Percentiles rank a stretch among this genome's conserved stretches.
These are phyloP conservation scores for Smallanthus sonchifolius DNA, from an alignment of 129 eudicot genomes.

Conservation along the genomic window DNA sequence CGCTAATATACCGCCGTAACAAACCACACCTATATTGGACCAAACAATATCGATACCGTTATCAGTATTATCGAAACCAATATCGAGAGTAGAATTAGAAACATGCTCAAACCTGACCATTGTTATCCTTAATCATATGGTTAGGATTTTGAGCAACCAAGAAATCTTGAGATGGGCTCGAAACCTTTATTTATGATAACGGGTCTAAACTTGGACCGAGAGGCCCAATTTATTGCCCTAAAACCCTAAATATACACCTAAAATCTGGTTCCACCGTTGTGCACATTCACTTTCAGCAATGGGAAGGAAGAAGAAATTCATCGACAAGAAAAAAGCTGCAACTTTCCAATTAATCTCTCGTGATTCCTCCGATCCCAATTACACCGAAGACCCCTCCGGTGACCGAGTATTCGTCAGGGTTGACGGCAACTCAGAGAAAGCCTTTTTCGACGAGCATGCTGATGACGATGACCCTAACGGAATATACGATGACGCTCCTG, in stretches of 20 bases:
- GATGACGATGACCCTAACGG: slow-evolving; percentile 27
- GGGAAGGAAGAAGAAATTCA: slow-evolving; percentile 78
- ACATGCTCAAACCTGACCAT: too few species aligned
- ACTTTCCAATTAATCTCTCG: slow-evolving; percentile 81
- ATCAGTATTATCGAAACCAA: too few species aligned
- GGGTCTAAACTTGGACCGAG: background rate
- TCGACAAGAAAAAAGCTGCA: slow-evolving; percentile 93
- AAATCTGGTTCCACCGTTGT: background rate
- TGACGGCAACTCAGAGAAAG: slow-evolving; percentile 52
- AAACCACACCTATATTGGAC: too few species aligned
- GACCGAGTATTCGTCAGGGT: slow-evolving; percentile 82
- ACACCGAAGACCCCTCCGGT: slow-evolving; percentile 54
- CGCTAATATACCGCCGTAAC: too few species aligned
- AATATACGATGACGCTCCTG: slow-evolving; percentile 62
- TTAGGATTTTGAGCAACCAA: background rate
- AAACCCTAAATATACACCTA: slow-evolving; percentile 21
- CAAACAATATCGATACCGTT: too few species aligned
- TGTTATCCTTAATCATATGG: too few species aligned
- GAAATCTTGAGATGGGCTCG: background rate
- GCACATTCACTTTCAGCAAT: slow-evolving; percentile 18
- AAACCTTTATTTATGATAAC: background rate
- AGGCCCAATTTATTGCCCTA: slow-evolving; percentile 27
- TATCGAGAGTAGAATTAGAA: too few species aligned
- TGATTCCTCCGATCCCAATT: slow-evolving; percentile 73
- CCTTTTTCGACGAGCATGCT: slow-evolving; percentile 40